Evolutionary conservation across 345 rosid species (phyloP).

Genomic region (Hevea brasiliensis): DNA sequence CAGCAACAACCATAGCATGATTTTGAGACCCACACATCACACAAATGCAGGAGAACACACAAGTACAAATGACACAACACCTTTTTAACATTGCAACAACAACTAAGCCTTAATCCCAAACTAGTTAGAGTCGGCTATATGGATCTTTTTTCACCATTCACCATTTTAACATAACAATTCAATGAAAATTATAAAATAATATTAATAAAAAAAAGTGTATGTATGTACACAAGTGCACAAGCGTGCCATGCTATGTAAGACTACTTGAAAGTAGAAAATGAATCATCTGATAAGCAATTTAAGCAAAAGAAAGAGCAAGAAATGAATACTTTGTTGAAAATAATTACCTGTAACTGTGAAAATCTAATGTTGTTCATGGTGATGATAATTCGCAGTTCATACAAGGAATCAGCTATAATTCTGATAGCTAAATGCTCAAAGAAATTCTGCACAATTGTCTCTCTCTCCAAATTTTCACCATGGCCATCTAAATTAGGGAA

Average conservation of each 20-base stretch:
- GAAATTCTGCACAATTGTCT: conserved; percentile 59
- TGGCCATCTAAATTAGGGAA: conserved; percentile 52
- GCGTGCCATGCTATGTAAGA: neutral
- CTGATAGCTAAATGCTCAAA: conserved; percentile 74
- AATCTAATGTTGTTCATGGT: conserved; percentile 78
- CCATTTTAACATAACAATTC: neutral
- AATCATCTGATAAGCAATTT: neutral
- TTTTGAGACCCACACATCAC: neutral
- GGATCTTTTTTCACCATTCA: too few relatives aligned
- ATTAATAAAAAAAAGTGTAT: neutral
- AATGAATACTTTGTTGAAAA: neutral
- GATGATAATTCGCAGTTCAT: conserved; percentile 52
- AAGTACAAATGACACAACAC: too few relatives aligned
- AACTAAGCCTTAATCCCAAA: too few relatives aligned
- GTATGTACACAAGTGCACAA: neutral
- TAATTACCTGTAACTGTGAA: conserved; percentile 66
- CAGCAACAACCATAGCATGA: conserved; percentile 4
- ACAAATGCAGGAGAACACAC: too few relatives aligned
- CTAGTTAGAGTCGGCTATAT: too few relatives aligned
- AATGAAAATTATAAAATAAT: neutral
- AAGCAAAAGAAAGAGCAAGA: neutral
- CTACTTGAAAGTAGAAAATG: neutral
- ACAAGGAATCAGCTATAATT: conserved; percentile 53
- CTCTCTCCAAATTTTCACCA: conserved; percentile 47
- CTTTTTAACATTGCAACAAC: too few relatives aligned